Base-by-base conservation (phyloP, 2,329 filamentous ascomycete genomes). In the Ceratocystis lukuohia region DNA sequence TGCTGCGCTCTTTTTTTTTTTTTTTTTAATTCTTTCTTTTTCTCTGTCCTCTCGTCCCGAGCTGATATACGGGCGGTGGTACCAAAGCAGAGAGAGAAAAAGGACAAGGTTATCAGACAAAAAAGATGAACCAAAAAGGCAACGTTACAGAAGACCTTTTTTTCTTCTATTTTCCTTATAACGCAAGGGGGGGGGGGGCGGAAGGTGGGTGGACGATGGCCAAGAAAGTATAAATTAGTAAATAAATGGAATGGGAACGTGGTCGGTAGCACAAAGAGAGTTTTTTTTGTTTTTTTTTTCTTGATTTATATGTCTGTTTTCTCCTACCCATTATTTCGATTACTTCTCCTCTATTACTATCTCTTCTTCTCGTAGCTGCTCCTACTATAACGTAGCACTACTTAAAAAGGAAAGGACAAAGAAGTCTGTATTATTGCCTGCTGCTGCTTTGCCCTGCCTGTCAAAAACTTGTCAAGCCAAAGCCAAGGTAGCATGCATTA, bases 21-120 rank as follows among this genome's bases (percentile, higher is more conserved):
- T n/a, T n/a, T n/a, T 20, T 20, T 20, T 20, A 20, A 2, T 53
- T 53, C 4, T 17, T 53, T 22, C 6, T 53, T 25, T 53, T 25
- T 53, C 48, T 53, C 48, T 20, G 2, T 20, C n/a, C 48, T n/a
- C n/a, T 22, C 48, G 22, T n/a, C 22, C 7, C n/a, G n/a, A 53
- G 48, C 37, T 41, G 37, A 41, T 41, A 41, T 41, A 41, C 12
- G 37, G 12, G 12, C 48, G 10, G n/a, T 53, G 22, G 48, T 53
- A 20, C n/a, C 48, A n/a, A 53, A 8, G 17, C 4, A 53, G 48
- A 7, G 15, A 53, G n/a, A 53, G 12, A 53, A 53, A 46, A 44
- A 61, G 10, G 37, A 48, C 46, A 48, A 56, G 41, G 46, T n/a
- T 46, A 64, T 61, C 46, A 48, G 46, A 48, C 46, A 48, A 48